phyloP scores from a whole-genome alignment of 768 basidiomycete species.

The Tylopilus rubrobrunneus region DNA sequence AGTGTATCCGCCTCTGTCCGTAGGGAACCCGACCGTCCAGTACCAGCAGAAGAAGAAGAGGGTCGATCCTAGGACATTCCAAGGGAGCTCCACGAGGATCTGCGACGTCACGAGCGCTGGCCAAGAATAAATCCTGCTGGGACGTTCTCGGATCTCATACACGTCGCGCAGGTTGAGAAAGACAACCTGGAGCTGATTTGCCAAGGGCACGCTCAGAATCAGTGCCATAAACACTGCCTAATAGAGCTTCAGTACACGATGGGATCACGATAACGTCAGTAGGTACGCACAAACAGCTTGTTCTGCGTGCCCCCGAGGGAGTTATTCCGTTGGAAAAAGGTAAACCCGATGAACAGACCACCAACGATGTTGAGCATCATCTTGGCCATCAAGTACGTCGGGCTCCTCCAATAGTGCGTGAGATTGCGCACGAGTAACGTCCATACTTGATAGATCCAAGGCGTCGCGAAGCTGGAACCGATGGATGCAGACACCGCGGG shows the following conservation, averaged over 20 bases:
- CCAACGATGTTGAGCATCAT: slow-evolving; percentile 48
- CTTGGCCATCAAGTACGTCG: slow-evolving; percentile 58
- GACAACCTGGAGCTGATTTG: slow-evolving; percentile 13
- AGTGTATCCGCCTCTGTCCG: slow-evolving; percentile 53
- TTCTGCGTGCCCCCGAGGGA: slow-evolving; percentile 59
- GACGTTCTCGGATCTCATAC: slow-evolving; percentile 64
- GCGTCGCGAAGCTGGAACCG: slow-evolving; percentile 47
- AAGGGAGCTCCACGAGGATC: slow-evolving; percentile 55
- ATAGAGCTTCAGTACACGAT: neutral
- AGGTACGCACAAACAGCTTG: slow-evolving; percentile 54
- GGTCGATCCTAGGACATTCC: slow-evolving; percentile 55
- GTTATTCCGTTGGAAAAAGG: slow-evolving; percentile 54
- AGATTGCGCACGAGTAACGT: neutral
- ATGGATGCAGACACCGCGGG: slow-evolving; percentile 36
- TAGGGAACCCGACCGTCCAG: slow-evolving; percentile 62
- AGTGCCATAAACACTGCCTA: slow-evolving; percentile 55
- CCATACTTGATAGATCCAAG: slow-evolving; percentile 44
- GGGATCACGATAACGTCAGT: neutral
- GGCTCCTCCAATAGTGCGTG: slow-evolving; percentile 48
- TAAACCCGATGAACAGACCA: slow-evolving; percentile 58
- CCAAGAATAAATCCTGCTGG: slow-evolving; percentile 66
- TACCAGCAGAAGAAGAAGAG: slow-evolving; percentile 67
- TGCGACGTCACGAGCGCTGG: slow-evolving; percentile 52
- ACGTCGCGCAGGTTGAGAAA: slow-evolving; percentile 23
- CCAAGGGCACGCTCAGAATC: slow-evolving; percentile 47